These are phyloP conservation scores for Pseudocercospora pini-densiflorae DNA, from an alignment of 2,329 filamentous ascomycete genomes.

Conservation along the genomic window DNA sequence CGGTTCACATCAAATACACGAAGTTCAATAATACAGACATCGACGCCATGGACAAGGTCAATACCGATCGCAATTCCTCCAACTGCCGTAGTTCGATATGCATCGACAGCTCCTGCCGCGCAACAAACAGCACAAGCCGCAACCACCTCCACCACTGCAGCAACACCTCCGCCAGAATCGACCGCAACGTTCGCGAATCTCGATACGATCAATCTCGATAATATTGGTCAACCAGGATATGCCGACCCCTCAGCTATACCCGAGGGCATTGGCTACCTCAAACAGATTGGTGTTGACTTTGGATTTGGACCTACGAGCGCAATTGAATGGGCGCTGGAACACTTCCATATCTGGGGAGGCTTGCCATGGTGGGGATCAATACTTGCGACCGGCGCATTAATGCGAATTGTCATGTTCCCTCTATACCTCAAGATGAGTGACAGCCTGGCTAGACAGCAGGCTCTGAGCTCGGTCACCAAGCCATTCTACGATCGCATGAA, in stretches of 20 bases:
- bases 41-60: conserved; percentile 21
- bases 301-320: conserved; percentile 77
- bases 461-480: conserved; percentile 61
- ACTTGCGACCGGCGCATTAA: conserved; percentile 63
- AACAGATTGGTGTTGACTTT: conserved; percentile 82
- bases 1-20: conserved; percentile 16
- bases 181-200: conserved; percentile 34
- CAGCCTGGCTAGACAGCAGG: conserved; percentile 64
- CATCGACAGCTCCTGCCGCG: conserved; percentile 32
- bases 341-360: conserved; percentile 75
- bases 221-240: conserved; percentile 32
- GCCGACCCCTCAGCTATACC: conserved; percentile 53
- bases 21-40: conserved; percentile 13
- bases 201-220: conserved; percentile 43
- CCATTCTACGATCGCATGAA: conserved; percentile 64
- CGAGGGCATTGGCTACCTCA: conserved; percentile 80
- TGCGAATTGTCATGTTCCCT: conserved; percentile 70
- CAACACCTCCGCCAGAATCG: conserved; percentile 33
- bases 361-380: conserved; percentile 85
- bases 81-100: conserved; percentile 30
- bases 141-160: conserved; percentile 35
- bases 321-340: conserved; percentile 79
- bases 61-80: conserved; percentile 24
- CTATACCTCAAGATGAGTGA: conserved; percentile 67
- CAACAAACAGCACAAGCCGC: background rate